Base-by-base conservation (phyloP, 2,329 filamentous ascomycete genomes). In the Aspergillus carbonarius region DNA sequence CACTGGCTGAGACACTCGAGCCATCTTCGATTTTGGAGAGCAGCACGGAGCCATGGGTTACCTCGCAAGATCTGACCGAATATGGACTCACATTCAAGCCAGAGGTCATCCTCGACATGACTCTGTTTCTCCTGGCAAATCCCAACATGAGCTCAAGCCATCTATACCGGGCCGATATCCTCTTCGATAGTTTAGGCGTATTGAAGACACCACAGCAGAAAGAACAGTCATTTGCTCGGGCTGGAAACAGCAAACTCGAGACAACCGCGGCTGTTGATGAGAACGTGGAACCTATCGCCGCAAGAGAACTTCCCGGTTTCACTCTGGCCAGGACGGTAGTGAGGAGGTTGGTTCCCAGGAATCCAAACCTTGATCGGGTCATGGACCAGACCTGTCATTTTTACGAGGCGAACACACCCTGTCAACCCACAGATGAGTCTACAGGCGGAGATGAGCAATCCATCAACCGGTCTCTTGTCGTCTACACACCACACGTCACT, bases 331-430 rank as follows among this genome's bases (percentile, higher is more conserved):
- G 88, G 63, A 86, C 86, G 1, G 81, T 96, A 18, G 84, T 96
- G 7, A 84, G 93, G 59, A 88, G 83, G 60, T 79, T 97, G 67
- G 87, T 97, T 48, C 93, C 93, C 3, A 83, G 93, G 52, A 96
- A 96, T 73, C 85, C 87, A 2, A 82, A 87, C 55, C 79, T 93
- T 25, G 93, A 98, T 73, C 78, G 81, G 18, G 82, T 88, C 1
- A 75, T 97, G 62, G 83, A 92, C 58, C 93, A 98, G 74, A 96
- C 92, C 1, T 96, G 92, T 72, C 83, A 91, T 56, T 83, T 93
- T 62, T 91, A 91, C 51, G 57, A 67, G 37, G 54, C 58, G 3
- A 32, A 42, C 17, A 53, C 12, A 15, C 17, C 20, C 0, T 4
- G 39, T 9, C 12, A 44, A 10, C 49, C 39, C 1, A 42, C 20